Conservation (phyloP, 176 grass and related monocot species). For the Metroxylon sagu region DNA sequence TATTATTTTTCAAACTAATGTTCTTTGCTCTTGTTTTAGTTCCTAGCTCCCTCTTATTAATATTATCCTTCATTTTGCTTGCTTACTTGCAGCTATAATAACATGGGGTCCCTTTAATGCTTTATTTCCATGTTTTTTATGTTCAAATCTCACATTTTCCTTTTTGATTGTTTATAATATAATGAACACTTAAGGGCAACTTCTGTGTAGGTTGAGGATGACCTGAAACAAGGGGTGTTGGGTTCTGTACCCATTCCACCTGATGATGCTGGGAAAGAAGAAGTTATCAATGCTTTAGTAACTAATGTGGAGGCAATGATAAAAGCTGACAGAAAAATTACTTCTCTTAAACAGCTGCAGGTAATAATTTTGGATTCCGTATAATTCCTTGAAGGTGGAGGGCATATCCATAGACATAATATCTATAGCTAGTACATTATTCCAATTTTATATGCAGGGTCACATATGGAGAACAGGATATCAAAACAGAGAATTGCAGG, state of each 20-base stretch:
- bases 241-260: constrained; percentile 62
- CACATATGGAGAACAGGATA: constrained; percentile 97
- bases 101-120: too few species aligned
- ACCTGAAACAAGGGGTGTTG: constrained; percentile 48
- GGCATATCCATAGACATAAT: not conserved
- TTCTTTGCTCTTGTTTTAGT: too few species aligned
- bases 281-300: constrained; percentile 60
- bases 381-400: not conserved
- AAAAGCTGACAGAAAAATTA: constrained; percentile 87
- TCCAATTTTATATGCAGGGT: constrained; percentile 45
- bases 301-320: constrained; percentile 94
- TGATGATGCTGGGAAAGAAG: constrained; percentile 52
- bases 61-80: too few species aligned
- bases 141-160: too few species aligned
- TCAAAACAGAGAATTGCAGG: constrained; percentile 68
- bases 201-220: constrained; percentile 57
- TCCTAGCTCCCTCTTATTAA: too few species aligned
- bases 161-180: too few species aligned
- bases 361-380: constrained; percentile 34
- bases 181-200: too few species aligned
- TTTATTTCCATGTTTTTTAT: too few species aligned
- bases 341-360: constrained; percentile 95
- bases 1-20: too few species aligned
- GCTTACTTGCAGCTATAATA: too few species aligned
- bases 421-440: too few species aligned